Evolutionary conservation across 2,329 filamentous ascomycete genomes (phyloP).

Genomic region (Phaeosphaeria sp.): DNA sequence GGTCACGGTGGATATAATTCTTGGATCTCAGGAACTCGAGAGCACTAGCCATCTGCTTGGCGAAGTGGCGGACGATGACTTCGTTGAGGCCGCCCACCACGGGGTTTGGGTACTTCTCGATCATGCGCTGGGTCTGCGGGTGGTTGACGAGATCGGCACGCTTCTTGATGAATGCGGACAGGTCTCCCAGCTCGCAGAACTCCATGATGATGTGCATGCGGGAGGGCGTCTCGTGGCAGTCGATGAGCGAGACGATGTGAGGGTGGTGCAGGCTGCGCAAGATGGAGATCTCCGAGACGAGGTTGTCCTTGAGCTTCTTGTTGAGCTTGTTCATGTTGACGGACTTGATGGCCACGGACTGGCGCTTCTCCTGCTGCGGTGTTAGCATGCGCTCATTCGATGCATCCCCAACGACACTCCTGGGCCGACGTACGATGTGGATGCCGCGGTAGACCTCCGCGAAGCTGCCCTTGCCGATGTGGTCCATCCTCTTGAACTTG

Average conservation of each 20-base stretch:
- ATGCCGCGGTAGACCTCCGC: slow-evolving; percentile 90
- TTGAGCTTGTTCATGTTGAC: slow-evolving; percentile 90
- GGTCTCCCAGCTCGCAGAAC: slow-evolving; percentile 93
- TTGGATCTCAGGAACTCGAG: slow-evolving; percentile 84
- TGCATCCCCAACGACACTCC: slow-evolving; percentile 1
- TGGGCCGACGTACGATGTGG: slow-evolving; percentile 71
- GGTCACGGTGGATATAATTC: slow-evolving; percentile 93
- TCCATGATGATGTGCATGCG: slow-evolving; percentile 99
- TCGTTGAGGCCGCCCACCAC: slow-evolving; percentile 88
- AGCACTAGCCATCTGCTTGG: slow-evolving; percentile 93
- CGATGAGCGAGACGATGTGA: slow-evolving; percentile 94
- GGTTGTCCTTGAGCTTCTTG: slow-evolving; percentile 94
- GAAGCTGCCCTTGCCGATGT: slow-evolving; percentile 98
- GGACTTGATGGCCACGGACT: slow-evolving; percentile 93
- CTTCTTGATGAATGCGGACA: slow-evolving; percentile 96
- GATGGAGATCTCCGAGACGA: slow-evolving; percentile 94
- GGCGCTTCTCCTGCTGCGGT: slow-evolving; percentile 70
- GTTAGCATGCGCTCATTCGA: slow-evolving; percentile 21
- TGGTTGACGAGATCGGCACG: slow-evolving; percentile 80
- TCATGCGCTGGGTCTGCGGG: slow-evolving; percentile 85
- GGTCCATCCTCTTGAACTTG: slow-evolving; percentile 80
- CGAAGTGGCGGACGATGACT: slow-evolving; percentile 93
- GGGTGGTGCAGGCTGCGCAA: slow-evolving; percentile 92
- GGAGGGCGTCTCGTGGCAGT: slow-evolving; percentile 84
- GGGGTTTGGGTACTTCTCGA: slow-evolving; percentile 88